These are phyloP conservation scores for Chytriomyces confervae DNA, from an alignment of 192 early-diverging fungal species.

Conservation along the genomic window DNA sequence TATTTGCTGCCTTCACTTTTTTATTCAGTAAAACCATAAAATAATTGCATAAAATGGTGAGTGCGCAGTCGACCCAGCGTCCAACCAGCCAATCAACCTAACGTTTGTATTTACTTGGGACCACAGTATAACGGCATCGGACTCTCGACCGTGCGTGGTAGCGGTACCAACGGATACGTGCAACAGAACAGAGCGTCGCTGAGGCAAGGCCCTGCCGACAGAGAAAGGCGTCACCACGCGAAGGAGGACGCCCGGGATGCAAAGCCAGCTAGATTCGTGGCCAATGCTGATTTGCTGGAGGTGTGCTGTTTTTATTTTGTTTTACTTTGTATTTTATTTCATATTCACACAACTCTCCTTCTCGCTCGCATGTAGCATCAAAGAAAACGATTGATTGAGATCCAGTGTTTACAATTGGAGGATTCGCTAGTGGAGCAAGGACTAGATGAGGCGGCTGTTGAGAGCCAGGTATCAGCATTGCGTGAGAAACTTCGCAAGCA, in stretches of 20 bases:
- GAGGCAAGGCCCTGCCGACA: conserved; percentile 45
- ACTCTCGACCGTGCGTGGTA: conserved; percentile 54
- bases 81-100: too few relatives aligned
- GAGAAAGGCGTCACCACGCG: conserved; percentile 23
- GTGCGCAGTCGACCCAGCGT: too few relatives aligned
- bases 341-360: background rate
- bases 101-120: background rate
- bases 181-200: conserved; percentile 85
- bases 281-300: conserved; percentile 85
- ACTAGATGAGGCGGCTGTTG: conserved; percentile 68
- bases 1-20: too few relatives aligned
- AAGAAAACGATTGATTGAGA: conserved; percentile 82
- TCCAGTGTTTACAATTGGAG: conserved; percentile 80
- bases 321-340: too few relatives aligned
- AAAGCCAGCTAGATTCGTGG: conserved; percentile 42
- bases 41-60: too few relatives aligned
- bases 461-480: conserved; percentile 64
- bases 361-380: conserved; percentile 25
- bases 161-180: conserved; percentile 96
- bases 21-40: too few relatives aligned
- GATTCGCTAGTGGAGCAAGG: conserved; percentile 80
- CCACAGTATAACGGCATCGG: conserved; percentile 51
- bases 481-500: conserved; percentile 64
- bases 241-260: conserved; percentile 43
- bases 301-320: conserved; percentile 38